These are phyloP conservation scores for Gloeophyllum trabeum DNA, from an alignment of 768 basidiomycete genomes.

Conservation along the genomic window DNA sequence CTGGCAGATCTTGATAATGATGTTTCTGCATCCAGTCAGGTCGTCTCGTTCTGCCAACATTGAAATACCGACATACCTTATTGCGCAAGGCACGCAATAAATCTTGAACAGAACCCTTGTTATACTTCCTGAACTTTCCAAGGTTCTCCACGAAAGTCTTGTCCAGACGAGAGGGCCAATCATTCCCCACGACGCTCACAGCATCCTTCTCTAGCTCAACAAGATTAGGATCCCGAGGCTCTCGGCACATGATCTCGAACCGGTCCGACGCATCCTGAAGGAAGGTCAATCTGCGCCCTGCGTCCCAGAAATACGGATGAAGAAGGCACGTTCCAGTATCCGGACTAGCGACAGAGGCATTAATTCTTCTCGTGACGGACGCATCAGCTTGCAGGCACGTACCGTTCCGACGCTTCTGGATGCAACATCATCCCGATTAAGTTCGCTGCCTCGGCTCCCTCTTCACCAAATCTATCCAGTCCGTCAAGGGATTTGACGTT, in stretches of 20 bases:
- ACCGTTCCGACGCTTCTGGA: conserved; percentile 68
- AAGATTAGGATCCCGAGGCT: conserved; percentile 73
- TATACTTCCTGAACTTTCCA: conserved; percentile 96
- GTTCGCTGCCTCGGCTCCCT: conserved; percentile 83
- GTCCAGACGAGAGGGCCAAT: conserved; percentile 85
- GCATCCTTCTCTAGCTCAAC: conserved; percentile 67
- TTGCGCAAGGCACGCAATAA: conserved; percentile 87
- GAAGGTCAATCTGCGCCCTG: conserved; percentile 77
- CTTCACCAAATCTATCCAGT: conserved; percentile 79
- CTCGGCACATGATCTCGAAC: conserved; percentile 95
- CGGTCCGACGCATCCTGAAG: conserved; percentile 97
- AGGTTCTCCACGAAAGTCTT: conserved; percentile 87
- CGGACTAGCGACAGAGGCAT: conserved; percentile 38
- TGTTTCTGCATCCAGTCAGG: conserved; percentile 71
- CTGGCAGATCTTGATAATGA: conserved; percentile 95
- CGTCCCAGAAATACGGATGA: conserved; percentile 97
- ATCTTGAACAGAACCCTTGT: conserved; percentile 85
- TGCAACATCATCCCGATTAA: conserved; percentile 73
- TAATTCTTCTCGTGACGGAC: not conserved
- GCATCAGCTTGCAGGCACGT: conserved; percentile 4
- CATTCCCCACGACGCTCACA: conserved; percentile 64
- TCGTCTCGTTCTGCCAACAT: too few species aligned
- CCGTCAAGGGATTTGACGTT: conserved; percentile 60
- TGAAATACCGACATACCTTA: conserved; percentile 73
- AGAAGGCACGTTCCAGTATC: conserved; percentile 79